Evolutionary conservation across 768 basidiomycete genomes (phyloP).

Genomic region (Termitomyces titanicus): DNA sequence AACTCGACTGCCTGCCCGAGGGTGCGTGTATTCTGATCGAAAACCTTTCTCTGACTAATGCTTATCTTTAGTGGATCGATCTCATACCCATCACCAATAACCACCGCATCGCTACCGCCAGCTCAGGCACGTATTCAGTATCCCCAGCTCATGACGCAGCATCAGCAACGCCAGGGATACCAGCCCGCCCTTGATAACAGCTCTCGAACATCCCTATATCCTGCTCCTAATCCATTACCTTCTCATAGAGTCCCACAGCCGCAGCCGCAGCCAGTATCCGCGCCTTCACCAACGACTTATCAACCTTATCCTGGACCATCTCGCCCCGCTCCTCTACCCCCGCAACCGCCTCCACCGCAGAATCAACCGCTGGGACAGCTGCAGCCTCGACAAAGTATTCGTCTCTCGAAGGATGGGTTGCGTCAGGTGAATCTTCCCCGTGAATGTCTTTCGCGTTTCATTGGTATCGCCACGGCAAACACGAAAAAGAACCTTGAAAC

Average conservation of each 20-base stretch:
- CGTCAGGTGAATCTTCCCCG: constrained; percentile 58
- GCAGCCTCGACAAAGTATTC: background rate
- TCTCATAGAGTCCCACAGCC: background rate
- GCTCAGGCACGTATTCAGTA: constrained; percentile 49
- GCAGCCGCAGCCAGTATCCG: constrained; percentile 9
- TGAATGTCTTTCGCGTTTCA: constrained; percentile 70
- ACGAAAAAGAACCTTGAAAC: constrained; percentile 81
- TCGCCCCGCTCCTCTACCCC: constrained; percentile 21
- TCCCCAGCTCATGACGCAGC: constrained; percentile 74
- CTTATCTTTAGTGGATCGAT: constrained; percentile 4
- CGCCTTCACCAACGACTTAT: constrained; percentile 10
- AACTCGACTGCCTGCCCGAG: constrained; percentile 19
- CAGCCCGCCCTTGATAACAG: constrained; percentile 51
- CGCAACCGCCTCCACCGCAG: constrained; percentile 12
- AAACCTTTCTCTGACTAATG: background rate
- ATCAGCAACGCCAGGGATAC: constrained; percentile 77
- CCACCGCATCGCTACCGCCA: constrained; percentile 70
- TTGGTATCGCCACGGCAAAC: constrained; percentile 74
- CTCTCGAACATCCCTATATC: background rate
- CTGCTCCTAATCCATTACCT: background rate
- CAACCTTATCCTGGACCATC: constrained; percentile 20
- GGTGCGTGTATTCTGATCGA: constrained; percentile 26
- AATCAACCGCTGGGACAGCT: background rate
- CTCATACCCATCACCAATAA: constrained; percentile 54
- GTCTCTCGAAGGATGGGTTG: constrained; percentile 40